phyloP scores from a whole-genome alignment of 225 moss, liverwort and hornwort species.

The Neckera pumila region DNA sequence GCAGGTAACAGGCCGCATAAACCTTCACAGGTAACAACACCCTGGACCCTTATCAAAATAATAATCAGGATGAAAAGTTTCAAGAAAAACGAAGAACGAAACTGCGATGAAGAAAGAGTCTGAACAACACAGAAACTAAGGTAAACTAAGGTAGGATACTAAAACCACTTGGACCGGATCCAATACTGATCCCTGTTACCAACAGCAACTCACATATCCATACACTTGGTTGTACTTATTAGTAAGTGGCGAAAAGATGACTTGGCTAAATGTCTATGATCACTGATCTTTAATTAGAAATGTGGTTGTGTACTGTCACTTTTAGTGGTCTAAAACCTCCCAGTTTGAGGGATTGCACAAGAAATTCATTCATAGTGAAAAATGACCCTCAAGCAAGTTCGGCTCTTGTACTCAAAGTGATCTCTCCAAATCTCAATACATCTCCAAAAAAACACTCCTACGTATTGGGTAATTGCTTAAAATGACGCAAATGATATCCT shows the following conservation, averaged over 20 bases:
- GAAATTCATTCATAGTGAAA: neutral
- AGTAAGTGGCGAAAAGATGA: neutral
- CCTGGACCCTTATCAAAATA: neutral
- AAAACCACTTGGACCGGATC: neutral
- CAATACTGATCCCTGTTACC: neutral
- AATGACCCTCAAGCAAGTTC: neutral
- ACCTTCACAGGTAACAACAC: neutral
- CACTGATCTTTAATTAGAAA: neutral
- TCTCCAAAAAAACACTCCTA: neutral
- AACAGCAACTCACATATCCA: neutral
- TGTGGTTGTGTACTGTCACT: neutral
- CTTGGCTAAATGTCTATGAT: neutral
- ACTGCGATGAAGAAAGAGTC: neutral
- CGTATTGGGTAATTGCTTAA: neutral
- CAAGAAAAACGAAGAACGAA: neutral
- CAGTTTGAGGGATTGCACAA: neutral
- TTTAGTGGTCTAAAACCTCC: neutral
- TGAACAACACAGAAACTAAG: neutral
- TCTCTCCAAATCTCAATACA: neutral
- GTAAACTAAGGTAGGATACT: neutral
- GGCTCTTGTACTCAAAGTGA: neutral
- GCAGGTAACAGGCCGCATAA: neutral
- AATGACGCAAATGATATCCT: neutral
- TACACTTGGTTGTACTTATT: neutral
- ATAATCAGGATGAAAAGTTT: neutral